phyloP scores from a whole-genome alignment of 352 stramenopile genomes.

The Globisporangium camurandrum region DNA sequence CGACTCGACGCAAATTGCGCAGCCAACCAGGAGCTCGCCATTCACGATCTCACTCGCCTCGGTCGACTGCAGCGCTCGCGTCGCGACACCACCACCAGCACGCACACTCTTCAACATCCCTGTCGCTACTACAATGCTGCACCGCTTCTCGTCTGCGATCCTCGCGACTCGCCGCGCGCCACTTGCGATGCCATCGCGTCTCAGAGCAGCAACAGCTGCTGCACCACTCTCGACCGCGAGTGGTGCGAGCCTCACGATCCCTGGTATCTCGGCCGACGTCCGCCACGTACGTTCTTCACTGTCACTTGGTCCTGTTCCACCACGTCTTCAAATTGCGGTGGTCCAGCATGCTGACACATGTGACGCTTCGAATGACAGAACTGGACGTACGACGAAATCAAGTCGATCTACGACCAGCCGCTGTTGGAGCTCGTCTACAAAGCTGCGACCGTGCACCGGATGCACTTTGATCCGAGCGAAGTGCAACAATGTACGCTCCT shows the following conservation, averaged over 20 bases:
- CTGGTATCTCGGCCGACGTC: constrained; percentile 55
- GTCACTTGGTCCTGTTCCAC: background rate
- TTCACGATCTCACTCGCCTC: background rate
- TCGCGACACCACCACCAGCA: background rate
- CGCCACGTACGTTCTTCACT: constrained; percentile 26
- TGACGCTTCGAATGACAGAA: constrained; percentile 31
- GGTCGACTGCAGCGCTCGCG: constrained; percentile 5
- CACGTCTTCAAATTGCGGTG: background rate
- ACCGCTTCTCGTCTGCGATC: constrained; percentile 24
- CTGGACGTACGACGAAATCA: constrained; percentile 95
- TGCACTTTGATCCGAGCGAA: constrained; percentile 96
- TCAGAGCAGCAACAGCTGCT: no score
- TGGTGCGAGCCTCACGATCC: constrained; percentile 48
- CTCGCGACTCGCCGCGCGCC: constrained; percentile 11
- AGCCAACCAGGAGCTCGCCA: no score
- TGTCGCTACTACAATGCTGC: constrained; percentile 41
- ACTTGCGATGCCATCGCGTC: background rate
- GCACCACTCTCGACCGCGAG: constrained; percentile 24
- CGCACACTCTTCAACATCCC: no score
- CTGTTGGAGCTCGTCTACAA: constrained; percentile 97
- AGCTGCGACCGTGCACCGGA: constrained; percentile 93
- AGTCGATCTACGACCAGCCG: constrained; percentile 91
- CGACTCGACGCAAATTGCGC: no score
- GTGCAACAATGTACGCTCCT: constrained; percentile 97
- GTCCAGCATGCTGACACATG: background rate